Conservation (phyloP, 331 rosid species). For the Quercus lobata region DNA sequence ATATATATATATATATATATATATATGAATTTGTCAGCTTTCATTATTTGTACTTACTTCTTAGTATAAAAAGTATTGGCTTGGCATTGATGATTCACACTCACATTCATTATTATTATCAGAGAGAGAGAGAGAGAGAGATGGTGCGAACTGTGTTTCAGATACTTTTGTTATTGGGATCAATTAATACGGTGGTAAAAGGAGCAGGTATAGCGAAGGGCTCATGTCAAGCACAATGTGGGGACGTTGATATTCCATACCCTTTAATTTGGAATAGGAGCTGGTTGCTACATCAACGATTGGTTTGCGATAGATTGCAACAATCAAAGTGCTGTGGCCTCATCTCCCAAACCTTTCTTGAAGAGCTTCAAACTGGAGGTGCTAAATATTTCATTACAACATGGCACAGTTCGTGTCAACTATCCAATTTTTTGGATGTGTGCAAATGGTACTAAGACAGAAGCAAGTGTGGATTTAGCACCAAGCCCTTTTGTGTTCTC, state of each 20-base stretch:
- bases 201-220: neutral
- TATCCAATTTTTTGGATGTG: neutral
- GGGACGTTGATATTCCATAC: neutral
- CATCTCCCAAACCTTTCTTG: neutral
- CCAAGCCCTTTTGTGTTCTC: neutral
- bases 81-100: too few species aligned
- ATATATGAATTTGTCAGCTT: too few species aligned
- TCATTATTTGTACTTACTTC: too few species aligned
- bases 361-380: neutral
- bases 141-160: too few species aligned
- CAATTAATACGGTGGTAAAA: neutral
- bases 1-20: too few species aligned
- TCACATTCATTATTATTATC: too few species aligned
- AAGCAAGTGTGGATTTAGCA: neutral
- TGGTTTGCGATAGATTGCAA: neutral
- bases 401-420: neutral
- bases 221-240: neutral
- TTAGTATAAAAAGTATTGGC: too few species aligned
- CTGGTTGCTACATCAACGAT: neutral
- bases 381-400: neutral
- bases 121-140: too few species aligned
- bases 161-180: neutral
- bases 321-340: neutral
- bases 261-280: neutral
- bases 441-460: too few species aligned